Evolutionary conservation across 2,329 filamentous ascomycete species (phyloP).

Genomic region (Phialemonium atrogriseum): DNA sequence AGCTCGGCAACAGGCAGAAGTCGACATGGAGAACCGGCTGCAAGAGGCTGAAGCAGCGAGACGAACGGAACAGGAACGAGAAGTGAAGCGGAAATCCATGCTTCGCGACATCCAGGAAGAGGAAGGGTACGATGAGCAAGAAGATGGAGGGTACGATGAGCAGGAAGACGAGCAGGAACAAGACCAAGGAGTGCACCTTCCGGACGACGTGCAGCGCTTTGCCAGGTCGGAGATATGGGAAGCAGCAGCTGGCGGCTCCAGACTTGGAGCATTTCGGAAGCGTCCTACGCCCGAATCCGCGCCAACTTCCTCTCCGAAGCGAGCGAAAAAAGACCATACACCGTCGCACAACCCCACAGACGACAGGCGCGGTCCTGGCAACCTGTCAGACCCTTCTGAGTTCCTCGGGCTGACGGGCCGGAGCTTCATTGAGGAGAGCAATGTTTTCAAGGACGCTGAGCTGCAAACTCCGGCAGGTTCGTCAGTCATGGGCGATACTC

Average conservation of each 20-base stretch:
- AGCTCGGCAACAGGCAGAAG: background rate
- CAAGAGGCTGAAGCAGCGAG: background rate
- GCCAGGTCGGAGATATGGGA: no score
- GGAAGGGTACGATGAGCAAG: background rate
- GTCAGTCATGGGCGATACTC: background rate
- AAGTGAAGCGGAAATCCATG: background rate
- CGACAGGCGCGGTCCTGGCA: no score
- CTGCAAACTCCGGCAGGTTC: constrained; percentile 10
- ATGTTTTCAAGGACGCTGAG: constrained; percentile 12
- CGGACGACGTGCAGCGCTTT: no score
- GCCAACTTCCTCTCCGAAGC: no score
- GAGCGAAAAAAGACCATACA: no score
- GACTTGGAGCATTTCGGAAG: no score
- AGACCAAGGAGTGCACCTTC: background rate
- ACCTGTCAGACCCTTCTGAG: no score
- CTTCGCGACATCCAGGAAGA: background rate
- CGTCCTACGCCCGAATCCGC: no score
- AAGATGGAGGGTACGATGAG: background rate
- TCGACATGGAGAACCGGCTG: background rate
- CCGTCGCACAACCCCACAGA: no score
- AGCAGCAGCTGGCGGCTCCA: no score
- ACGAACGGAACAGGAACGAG: background rate
- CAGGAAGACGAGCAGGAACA: background rate
- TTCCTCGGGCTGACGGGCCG: no score
- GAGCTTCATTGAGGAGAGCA: constrained; percentile 18